phyloP scores from a whole-genome alignment of 192 early-diverging fungal species.

The Thoreauomyces humboldtii region DNA sequence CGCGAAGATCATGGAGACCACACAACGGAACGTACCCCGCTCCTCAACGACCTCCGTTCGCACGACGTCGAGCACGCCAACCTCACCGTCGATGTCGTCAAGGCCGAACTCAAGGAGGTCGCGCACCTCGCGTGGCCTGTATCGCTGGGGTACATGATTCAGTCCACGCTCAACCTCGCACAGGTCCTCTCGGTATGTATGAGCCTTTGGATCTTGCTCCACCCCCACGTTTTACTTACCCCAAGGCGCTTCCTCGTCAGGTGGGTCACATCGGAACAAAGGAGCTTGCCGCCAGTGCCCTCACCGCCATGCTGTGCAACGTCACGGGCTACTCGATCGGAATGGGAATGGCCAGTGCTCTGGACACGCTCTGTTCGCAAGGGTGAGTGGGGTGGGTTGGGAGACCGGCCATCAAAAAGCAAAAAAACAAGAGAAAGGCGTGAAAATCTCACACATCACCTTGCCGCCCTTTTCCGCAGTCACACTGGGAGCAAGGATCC shows the following conservation, averaged over 20 bases:
- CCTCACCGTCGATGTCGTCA: slow-evolving; percentile 13
- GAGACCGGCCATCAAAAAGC: neutral
- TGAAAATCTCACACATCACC: neutral
- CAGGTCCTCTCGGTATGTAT: slow-evolving; percentile 18
- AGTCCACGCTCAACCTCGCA: slow-evolving; percentile 22
- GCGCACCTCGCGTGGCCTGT: slow-evolving; percentile 48
- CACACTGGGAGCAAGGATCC: slow-evolving; percentile 33
- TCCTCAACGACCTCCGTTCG: slow-evolving; percentile 11
- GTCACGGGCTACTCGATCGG: slow-evolving; percentile 47
- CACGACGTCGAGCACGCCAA: slow-evolving; percentile 13
- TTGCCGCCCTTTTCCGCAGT: neutral
- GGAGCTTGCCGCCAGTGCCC: slow-evolving; percentile 38
- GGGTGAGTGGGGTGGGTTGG: slow-evolving; percentile 27
- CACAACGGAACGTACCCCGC: slow-evolving; percentile 30
- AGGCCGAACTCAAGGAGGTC: slow-evolving; percentile 23
- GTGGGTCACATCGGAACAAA: slow-evolving; percentile 47
- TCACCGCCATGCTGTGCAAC: slow-evolving; percentile 41
- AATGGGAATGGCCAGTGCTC: slow-evolving; percentile 48
- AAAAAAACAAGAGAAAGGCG: neutral
- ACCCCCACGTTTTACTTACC: neutral
- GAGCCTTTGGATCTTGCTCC: too few relatives aligned
- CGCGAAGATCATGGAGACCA: too few relatives aligned
- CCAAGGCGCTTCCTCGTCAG: too few relatives aligned
- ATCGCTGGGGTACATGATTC: slow-evolving; percentile 41
- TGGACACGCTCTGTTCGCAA: slow-evolving; percentile 58